Base-by-base conservation (phyloP, 805 yeast genomes). In the Spathaspora boniae region DNA sequence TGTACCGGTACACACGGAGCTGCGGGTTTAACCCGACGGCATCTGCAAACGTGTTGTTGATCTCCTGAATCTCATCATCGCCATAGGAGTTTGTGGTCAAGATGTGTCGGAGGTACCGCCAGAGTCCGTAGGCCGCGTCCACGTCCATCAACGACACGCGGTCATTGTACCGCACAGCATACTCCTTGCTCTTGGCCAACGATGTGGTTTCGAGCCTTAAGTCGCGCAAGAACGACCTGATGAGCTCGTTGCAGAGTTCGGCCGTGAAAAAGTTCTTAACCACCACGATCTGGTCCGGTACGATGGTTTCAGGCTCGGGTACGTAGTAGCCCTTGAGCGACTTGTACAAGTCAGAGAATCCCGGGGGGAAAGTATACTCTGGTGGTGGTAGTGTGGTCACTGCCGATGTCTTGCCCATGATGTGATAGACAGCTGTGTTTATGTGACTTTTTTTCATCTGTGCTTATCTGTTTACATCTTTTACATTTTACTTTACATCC, bases 81-180 rank as follows among this genome's bases (percentile, higher is more conserved):
- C 42, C 43, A 15, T 59, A 60, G 9, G 51, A 51, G 9, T 45
- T 54, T 6, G 60, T 53, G 5, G 51, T 54, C 5, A 66, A 42
- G 2, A 68, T 35, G 3, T 50, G 46, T 11, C 41, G 41, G 16
- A 78, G 53, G 41, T 68, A 69, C 6, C 45, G 34, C 78, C 79
- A 76, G 21, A 78, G 48, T 5, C 51, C 45, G 4, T 48, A 44
- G 9, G 66, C 47, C 0, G 80, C 62, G 0, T 42, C 40, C 6
- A 47, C 37, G 48, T 77, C 79, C 3, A 54, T 53, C 5, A 70
- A 40, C 5, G 65, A 50, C 2, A 63, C 57, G 16, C 85, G 51
- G 44, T 78, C 84, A 44, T 79, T 79, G 28, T 65, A 67, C 25
- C 85, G 55, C 0, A 76, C 74, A 2, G 84, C 84, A 43, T 76